Conservation (phyloP, 495 filamentous ascomycete genomes). For the Penicillium canariense region DNA sequence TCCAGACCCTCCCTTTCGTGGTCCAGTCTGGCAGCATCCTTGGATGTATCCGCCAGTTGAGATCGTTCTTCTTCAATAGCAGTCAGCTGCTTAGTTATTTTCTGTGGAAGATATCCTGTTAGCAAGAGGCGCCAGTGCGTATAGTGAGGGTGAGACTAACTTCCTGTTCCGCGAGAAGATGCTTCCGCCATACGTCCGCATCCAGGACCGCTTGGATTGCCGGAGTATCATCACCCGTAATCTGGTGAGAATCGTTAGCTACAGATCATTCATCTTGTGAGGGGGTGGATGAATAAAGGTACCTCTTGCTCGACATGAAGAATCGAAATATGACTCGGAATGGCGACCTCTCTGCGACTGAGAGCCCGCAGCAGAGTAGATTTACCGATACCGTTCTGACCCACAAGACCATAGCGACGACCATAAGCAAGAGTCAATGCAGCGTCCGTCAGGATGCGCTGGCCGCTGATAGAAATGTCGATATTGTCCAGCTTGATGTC, state of each 20-base stretch:
- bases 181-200: constrained; percentile 98
- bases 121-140: constrained; percentile 12
- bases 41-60: constrained; percentile 80
- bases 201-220: constrained; percentile 95
- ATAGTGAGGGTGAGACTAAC: constrained; percentile 44
- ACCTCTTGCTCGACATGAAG: constrained; percentile 98
- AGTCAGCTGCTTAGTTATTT: constrained; percentile 76
- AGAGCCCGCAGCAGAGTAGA: constrained; percentile 88
- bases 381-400: constrained; percentile 99
- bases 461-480: constrained; percentile 87
- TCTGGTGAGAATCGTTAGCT: constrained; percentile 47
- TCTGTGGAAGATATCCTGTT: constrained; percentile 44
- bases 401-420: constrained; percentile 92
- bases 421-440: constrained; percentile 88
- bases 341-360: constrained; percentile 87
- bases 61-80: constrained; percentile 77
- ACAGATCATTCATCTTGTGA: neutral
- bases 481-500: constrained; percentile 97
- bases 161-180: constrained; percentile 84
- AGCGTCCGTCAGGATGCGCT: constrained; percentile 86
- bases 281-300: constrained; percentile 16
- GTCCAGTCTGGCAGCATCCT: constrained; percentile 79
- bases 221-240: constrained; percentile 92
- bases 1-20: constrained; percentile 87
- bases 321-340: constrained; percentile 97